Percentiles rank a stretch among this genome's conserved stretches.
phyloP scores from a whole-genome alignment of 2,329 filamentous ascomycete genomes.

The Cytospora mali region DNA sequence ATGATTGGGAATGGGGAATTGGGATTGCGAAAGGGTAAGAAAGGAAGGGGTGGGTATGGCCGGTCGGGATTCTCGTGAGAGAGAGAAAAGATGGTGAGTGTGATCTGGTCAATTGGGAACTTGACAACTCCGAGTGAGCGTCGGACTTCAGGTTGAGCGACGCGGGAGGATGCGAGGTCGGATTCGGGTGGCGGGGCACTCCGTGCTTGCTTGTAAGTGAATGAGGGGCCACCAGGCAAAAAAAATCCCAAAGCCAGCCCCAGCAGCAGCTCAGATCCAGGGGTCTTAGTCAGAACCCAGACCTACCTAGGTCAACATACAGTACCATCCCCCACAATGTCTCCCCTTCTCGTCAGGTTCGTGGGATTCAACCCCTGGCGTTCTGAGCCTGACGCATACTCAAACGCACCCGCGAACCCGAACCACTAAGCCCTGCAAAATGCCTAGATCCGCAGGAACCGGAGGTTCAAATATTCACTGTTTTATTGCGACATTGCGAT shows the following conservation, averaged over 20 bases:
- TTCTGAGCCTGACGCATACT: no score
- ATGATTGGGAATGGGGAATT: not conserved
- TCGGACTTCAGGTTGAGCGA: constrained; percentile 5
- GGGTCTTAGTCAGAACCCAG: no score
- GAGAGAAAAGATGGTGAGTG: not conserved
- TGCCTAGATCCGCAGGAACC: no score
- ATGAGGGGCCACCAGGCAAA: not conserved
- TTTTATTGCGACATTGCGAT: not conserved
- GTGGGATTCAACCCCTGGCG: no score
- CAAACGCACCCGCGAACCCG: no score
- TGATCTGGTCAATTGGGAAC: constrained; percentile 7
- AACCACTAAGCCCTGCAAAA: no score
- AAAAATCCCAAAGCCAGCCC: not conserved
- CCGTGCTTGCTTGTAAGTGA: not conserved
- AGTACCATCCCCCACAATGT: no score
- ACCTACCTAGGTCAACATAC: not conserved
- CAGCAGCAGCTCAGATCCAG: not conserved
- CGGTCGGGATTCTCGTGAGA: not conserved
- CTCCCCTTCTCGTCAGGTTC: no score
- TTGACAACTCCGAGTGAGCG: not conserved
- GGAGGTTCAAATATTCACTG: not conserved
- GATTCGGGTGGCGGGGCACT: constrained; percentile 13
- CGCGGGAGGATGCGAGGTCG: not conserved
- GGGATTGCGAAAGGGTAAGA: no score
- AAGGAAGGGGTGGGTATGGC: not conserved